Percentiles rank a stretch among this genome's conserved stretches.
phyloP scores from a whole-genome alignment of 306 rosid species.

The Castanea mollissima region DNA sequence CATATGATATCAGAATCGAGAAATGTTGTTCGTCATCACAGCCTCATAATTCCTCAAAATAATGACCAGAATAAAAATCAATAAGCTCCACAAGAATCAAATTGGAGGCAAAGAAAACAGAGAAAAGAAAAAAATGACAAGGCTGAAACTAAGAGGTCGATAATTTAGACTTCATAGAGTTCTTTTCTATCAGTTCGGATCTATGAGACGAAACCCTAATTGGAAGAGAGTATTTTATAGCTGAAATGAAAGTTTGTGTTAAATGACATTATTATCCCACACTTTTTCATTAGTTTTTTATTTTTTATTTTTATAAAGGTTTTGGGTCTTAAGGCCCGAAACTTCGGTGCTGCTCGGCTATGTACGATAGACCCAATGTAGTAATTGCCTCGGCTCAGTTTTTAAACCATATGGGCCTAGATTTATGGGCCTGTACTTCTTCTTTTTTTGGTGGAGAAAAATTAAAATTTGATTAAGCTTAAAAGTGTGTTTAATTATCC shows the following conservation, averaged over 20 bases:
- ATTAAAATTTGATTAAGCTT: too few relatives aligned
- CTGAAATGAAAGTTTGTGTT: background rate
- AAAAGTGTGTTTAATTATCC: background rate
- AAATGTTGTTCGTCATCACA: constrained; percentile 54
- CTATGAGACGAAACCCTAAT: constrained; percentile 14
- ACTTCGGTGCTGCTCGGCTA: background rate
- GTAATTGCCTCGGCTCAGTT: too few relatives aligned
- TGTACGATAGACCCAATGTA: too few relatives aligned
- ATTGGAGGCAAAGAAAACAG: background rate
- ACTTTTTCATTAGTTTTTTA: background rate
- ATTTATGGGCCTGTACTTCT: too few relatives aligned
- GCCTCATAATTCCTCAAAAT: constrained; percentile 23
- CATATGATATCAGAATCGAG: constrained; percentile 53
- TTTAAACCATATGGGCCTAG: too few relatives aligned
- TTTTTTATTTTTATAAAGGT: background rate
- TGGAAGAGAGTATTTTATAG: background rate
- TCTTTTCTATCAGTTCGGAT: background rate
- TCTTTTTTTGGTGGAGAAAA: too few relatives aligned
- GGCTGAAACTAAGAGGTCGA: background rate
- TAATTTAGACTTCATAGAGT: background rate
- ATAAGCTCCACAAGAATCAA: background rate
- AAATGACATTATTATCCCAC: constrained; percentile 12
- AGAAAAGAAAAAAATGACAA: background rate
- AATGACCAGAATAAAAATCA: background rate
- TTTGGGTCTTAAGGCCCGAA: background rate